Conservation (phyloP, 2,329 filamentous ascomycete genomes). For the Stachybotrys echinatus region DNA sequence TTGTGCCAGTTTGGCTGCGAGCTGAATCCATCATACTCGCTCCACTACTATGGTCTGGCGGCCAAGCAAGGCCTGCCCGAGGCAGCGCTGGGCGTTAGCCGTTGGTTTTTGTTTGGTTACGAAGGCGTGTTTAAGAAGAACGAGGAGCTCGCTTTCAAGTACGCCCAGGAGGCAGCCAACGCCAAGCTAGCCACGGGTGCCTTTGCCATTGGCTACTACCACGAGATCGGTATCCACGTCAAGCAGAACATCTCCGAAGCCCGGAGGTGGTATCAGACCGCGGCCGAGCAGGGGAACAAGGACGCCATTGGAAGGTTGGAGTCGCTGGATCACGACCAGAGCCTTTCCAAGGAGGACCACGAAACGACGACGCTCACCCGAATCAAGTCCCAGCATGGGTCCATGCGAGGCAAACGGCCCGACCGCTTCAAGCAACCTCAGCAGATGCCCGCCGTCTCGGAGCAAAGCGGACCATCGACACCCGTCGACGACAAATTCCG, state of each 20-base stretch:
- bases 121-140: constrained; percentile 93
- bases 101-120: constrained; percentile 97
- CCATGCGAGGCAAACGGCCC: constrained; percentile 56
- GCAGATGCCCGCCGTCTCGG: constrained; percentile 45
- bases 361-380: constrained; percentile 83
- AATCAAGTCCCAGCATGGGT: constrained; percentile 78
- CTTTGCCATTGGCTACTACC: constrained; percentile 95
- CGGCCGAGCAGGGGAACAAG: constrained; percentile 84
- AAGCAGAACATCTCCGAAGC: constrained; percentile 79
- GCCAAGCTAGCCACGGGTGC: constrained; percentile 83
- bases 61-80: constrained; percentile 89
- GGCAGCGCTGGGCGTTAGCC: constrained; percentile 92
- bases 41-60: constrained; percentile 94
- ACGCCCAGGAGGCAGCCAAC: constrained; percentile 80
- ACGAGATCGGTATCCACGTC: constrained; percentile 92
- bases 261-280: constrained; percentile 82
- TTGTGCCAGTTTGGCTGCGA: constrained; percentile 90
- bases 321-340: constrained; percentile 75
- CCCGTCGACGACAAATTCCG: constrained; percentile 14
- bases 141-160: constrained; percentile 86
- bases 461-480: constrained; percentile 28
- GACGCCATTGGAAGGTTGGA: constrained; percentile 81
- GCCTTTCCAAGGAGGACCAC: constrained; percentile 84
- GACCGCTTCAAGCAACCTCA: constrained; percentile 51
- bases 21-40: constrained; percentile 84